Evolutionary conservation across 106 monocot genomes (phyloP).

Genomic region (Dendrobium officinale): DNA sequence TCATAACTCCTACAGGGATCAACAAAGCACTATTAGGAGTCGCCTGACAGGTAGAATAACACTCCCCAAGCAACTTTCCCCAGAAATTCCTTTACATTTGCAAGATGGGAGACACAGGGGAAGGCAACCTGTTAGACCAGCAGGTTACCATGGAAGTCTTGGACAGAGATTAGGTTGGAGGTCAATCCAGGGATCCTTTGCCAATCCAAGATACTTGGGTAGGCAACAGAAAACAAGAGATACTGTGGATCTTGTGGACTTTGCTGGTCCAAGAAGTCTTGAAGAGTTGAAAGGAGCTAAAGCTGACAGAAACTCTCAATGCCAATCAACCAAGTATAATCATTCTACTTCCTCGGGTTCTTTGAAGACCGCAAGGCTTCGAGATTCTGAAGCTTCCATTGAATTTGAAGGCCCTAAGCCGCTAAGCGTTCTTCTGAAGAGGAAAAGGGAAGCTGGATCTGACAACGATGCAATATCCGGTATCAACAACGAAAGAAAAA

Average conservation of each 20-base stretch:
- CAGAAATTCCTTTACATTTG: conserved; percentile 11
- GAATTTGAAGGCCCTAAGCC: conserved; percentile 72
- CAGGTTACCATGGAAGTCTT: conserved; percentile 16
- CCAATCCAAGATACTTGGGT: conserved; percentile 13
- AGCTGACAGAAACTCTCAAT: conserved; percentile 16
- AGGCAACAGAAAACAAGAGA: conserved; percentile 24
- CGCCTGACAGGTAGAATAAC: conserved; percentile 74
- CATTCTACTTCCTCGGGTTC: not conserved
- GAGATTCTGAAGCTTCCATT: conserved; percentile 20
- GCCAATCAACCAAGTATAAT: conserved; percentile 5
- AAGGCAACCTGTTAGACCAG: conserved; percentile 22
- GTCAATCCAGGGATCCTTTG: conserved; percentile 18
- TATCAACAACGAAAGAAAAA: not conserved
- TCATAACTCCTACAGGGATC: conserved; percentile 8
- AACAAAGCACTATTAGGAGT: conserved; percentile 26
- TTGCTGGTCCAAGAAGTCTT: conserved; percentile 76
- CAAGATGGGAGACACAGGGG: conserved; percentile 19
- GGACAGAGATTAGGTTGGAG: conserved; percentile 28
- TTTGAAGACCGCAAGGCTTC: not conserved
- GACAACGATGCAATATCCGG: conserved; percentile 11
- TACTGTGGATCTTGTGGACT: conserved; percentile 25
- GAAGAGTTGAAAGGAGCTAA: conserved; percentile 68
- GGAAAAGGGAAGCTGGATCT: conserved; percentile 31
- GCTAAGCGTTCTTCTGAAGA: conserved; percentile 55
- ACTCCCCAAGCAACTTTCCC: conserved; percentile 35